phyloP scores from a whole-genome alignment of 345 rosid species.

The Streptanthus diversifolius region DNA sequence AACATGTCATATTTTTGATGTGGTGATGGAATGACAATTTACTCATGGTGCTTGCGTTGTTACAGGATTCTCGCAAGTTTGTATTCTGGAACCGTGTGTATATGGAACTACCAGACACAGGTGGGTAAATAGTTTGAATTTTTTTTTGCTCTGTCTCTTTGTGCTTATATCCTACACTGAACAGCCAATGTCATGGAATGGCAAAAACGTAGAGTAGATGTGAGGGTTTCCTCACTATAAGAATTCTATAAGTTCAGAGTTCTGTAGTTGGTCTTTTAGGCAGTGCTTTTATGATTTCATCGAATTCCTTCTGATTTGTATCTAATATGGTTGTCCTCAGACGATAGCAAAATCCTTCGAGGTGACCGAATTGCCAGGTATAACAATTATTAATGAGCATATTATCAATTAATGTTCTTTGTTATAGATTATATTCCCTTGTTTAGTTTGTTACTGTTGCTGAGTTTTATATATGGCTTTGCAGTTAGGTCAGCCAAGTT shows the following conservation, averaged over 20 bases:
- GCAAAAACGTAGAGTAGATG: neutral
- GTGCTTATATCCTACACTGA: neutral
- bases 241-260: neutral
- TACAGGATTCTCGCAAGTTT: slow-evolving; percentile 67
- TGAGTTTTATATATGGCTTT: slow-evolving; percentile 10
- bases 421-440: no score
- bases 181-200: neutral
- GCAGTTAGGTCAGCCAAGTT: slow-evolving; percentile 97
- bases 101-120: slow-evolving; percentile 88
- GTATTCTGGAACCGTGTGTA: slow-evolving; percentile 62
- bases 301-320: slow-evolving; percentile 12
- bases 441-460: slow-evolving; percentile 5
- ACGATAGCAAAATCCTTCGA: slow-evolving; percentile 81
- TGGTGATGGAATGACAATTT: neutral
- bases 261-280: neutral
- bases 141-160: neutral
- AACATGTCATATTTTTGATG: neutral
- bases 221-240: neutral
- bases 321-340: slow-evolving; percentile 39
- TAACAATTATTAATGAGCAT: neutral
- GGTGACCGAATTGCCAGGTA: slow-evolving; percentile 91
- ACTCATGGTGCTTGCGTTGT: neutral
- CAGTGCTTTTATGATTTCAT: neutral
- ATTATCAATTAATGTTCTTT: neutral
- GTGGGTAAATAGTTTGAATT: slow-evolving; percentile 37